Evolutionary conservation across 1,284 basidiomycete species (phyloP), one percentile per base, ranked within the genome.

Genomic region (Hypsizygus ulmarius): DNA sequence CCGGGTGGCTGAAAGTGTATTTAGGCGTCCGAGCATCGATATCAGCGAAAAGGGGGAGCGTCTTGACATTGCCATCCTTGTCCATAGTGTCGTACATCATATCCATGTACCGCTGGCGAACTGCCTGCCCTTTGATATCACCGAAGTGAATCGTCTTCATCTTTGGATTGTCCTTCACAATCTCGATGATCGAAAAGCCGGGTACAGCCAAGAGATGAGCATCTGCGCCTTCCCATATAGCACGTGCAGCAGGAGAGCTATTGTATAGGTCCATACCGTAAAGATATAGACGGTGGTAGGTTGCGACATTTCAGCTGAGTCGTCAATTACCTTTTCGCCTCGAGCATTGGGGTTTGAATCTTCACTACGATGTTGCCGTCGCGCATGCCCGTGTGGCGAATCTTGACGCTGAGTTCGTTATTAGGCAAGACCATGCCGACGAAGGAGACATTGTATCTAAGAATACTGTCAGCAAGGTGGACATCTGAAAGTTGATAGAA

Each of bases 261-360:
- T 85, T 88, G 79, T 98, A 99, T 3, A 99, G 81, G 60, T 98
- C 95, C 95, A 99, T 98, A 34, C 97, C 96, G 96, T 99, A 78
- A 98, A 98, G 63, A 97, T 93, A 62, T 98, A 98, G 42, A 92
- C 92, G 12, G 95, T 97, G 11, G 85, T 83, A 2, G 93, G 85
- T 69, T 98, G 96, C 11, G 85, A 85, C 54, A 98, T 93, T 68
- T 97, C 93, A 1, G 96, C 91, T 15, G 89, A 82, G 35, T 95
- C 96, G 55, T 91, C 86, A 36, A 98, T 77, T 48, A 98, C 93
- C 71, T 92, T 97, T 64, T 95, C 91, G 48, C 89, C 91, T 25
- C 79, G 77, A 56, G 83, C 77, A 70, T 97, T 98, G 67, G 81
- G 0, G 95, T 96, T 64, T 91, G 86, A 51, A 99, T 84, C 68